Base-by-base conservation (phyloP, 2,329 filamentous ascomycete species). In the Cladosporium sp. region DNA sequence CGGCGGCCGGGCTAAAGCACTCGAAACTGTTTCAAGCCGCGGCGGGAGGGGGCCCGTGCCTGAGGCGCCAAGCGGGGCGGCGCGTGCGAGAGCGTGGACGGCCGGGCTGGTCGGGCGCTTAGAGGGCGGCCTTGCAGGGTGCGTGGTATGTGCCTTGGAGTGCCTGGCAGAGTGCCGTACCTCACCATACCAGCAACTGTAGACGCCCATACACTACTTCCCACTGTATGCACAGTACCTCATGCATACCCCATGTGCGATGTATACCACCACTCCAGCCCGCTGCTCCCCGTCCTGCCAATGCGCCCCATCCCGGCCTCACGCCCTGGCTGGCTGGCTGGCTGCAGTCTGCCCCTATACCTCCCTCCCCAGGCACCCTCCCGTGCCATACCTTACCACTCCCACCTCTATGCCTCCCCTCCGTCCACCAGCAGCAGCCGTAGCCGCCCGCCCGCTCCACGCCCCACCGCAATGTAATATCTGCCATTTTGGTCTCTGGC, bases 391-490 rank as follows among this genome's bases (percentile, higher is more conserved):
- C 22, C 22, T 28, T 28, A 28, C 22, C 10, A 35, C n/a, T 35
- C 8, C 35, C 35, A 14, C n/a, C 11, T 38, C 13, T 38, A 38
- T 38, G 35, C n/a, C 8, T 38, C 13, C 4, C n/a, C 16, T 13
- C 35, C 10, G 8, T 38, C 10, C 40, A 16, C 32, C 48, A 43
- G 8, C 35, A 14, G 16, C n/a, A 38, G 8, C 35, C 35, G n/a
- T 50, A 50, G 48, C 48, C 48, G 48, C 48, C 48, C 31, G 48
- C 33, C 22, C 22, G 22, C 35, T 38, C 48, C 10, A 34, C 19
- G 48, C 48, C 43, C 48, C 48, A 50, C 48, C 48, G 48, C 48
- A 50, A 50, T 50, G 48, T 50, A 50, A 50, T 50, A 43, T 43
- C 38, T 50, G 48, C 48, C 48, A 50, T 50, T 43, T 50, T 43